These are phyloP conservation scores for Aspergillus clavatus DNA, from an alignment of 2,329 filamentous ascomycete species.

Conservation along the genomic window DNA sequence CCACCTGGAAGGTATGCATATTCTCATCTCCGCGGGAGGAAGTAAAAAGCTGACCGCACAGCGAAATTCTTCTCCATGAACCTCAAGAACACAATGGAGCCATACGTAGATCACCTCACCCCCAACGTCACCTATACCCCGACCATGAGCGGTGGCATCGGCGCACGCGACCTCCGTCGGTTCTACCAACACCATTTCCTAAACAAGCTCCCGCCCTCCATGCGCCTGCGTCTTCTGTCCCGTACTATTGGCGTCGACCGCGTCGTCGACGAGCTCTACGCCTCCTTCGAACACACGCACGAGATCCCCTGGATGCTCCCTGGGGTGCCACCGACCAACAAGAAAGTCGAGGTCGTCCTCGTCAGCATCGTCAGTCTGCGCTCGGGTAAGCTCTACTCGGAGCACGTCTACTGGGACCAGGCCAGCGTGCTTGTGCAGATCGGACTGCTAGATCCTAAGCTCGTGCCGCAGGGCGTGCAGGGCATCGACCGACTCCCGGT, in stretches of 20 bases:
- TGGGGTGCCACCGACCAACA: constrained; percentile 52
- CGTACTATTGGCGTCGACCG: constrained; percentile 55
- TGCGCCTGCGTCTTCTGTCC: constrained; percentile 51
- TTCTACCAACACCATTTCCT: constrained; percentile 58
- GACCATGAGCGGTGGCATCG: constrained; percentile 41
- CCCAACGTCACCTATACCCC: constrained; percentile 28
- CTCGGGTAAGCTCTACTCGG: constrained; percentile 51
- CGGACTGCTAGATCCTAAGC: constrained; percentile 54
- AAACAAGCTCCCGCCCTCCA: constrained; percentile 46
- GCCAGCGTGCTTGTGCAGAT: constrained; percentile 57
- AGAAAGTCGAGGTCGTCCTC: constrained; percentile 53
- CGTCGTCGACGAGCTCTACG: constrained; percentile 57
- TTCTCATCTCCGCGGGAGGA: too few relatives aligned
- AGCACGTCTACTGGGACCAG: constrained; percentile 61
- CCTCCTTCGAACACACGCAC: constrained; percentile 54
- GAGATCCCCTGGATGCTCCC: constrained; percentile 58
- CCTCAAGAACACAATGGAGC: constrained; percentile 27
- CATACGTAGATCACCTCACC: constrained; percentile 26
- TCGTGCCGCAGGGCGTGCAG: constrained; percentile 45
- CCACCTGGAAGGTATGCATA: constrained; percentile 30
- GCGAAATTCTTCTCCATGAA: constrained; percentile 33
- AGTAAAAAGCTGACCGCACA: constrained; percentile 3
- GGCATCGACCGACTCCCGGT: constrained; percentile 39
- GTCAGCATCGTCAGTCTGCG: constrained; percentile 54
- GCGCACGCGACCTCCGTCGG: constrained; percentile 36